Conservation (phyloP, 2,329 filamentous ascomycete species). For the Hypomyces rosellus region DNA sequence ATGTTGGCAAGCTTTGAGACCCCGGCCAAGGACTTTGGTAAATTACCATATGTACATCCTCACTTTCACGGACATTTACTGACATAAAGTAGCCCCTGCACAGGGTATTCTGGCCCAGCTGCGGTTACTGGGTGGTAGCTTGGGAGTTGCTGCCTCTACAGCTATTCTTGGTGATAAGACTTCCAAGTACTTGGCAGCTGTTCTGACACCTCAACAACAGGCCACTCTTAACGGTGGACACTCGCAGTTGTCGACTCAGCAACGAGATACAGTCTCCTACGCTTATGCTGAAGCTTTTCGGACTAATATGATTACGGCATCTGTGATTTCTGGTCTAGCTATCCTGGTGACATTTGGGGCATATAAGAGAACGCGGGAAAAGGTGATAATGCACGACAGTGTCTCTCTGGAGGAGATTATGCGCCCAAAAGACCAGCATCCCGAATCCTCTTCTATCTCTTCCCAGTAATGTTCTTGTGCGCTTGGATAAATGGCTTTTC, state of each 20-base stretch:
- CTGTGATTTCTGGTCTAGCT: too few species aligned
- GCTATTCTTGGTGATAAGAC: neutral
- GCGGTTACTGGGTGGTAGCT: conserved; percentile 21
- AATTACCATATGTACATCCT: neutral
- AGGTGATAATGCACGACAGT: too few species aligned
- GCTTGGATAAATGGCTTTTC: too few species aligned
- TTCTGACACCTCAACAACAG: neutral
- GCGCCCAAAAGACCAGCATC: too few species aligned
- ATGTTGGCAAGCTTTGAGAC: neutral
- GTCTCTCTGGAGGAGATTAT: too few species aligned
- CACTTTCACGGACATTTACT: neutral
- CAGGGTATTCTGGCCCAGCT: conserved; percentile 15
- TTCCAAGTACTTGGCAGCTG: neutral
- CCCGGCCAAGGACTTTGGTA: neutral
- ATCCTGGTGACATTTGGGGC: too few species aligned
- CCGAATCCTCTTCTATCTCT: too few species aligned
- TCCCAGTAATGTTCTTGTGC: too few species aligned
- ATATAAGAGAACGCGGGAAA: too few species aligned
- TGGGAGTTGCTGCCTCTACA: conserved; percentile 17
- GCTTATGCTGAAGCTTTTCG: neutral
- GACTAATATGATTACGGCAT: neutral
- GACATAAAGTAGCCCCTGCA: neutral
- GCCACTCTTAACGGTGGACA: neutral
- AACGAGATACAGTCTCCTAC: neutral
- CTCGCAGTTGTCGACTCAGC: neutral